These are phyloP conservation scores for Mucor circinelloides DNA, from an alignment of 371 early-diverging fungal genomes.

Conservation along the genomic window DNA sequence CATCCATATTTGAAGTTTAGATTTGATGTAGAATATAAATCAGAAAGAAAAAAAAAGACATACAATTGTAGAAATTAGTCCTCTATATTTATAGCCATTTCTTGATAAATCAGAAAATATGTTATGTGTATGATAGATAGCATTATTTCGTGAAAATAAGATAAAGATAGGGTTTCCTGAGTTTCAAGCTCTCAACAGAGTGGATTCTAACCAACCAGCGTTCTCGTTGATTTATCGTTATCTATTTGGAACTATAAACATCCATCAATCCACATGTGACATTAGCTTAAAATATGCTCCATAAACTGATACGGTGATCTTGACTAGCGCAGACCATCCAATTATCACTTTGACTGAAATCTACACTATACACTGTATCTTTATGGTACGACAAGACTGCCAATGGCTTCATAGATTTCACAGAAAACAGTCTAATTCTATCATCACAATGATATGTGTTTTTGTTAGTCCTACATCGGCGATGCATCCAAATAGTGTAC, in stretches of 20 bases:
- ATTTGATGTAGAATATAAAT: background rate
- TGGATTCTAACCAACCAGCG: background rate
- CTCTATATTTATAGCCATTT: background rate
- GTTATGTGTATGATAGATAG: background rate
- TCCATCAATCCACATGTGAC: constrained; percentile 1
- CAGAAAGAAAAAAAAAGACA: constrained; percentile 4
- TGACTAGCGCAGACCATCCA: constrained; percentile 49
- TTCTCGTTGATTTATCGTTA: background rate
- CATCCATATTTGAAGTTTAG: constrained; percentile 9
- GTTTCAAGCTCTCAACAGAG: background rate
- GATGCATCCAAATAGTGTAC: constrained; percentile 19
- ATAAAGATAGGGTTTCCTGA: constrained; percentile 6
- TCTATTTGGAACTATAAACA: background rate
- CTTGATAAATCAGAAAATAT: background rate
- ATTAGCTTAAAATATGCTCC: constrained; percentile 46
- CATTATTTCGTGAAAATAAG: background rate
- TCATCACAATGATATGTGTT: background rate
- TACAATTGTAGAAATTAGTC: background rate
- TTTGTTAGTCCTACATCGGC: background rate
- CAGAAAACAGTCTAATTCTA: constrained; percentile 54
- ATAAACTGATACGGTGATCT: constrained; percentile 53
- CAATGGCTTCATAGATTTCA: constrained; percentile 49
- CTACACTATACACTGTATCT: constrained; percentile 45
- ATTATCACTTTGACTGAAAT: constrained; percentile 30
- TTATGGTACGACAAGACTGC: constrained; percentile 52